phyloP scores from a whole-genome alignment of 805 yeast genomes.

The Cyberlindnera petersonii region DNA sequence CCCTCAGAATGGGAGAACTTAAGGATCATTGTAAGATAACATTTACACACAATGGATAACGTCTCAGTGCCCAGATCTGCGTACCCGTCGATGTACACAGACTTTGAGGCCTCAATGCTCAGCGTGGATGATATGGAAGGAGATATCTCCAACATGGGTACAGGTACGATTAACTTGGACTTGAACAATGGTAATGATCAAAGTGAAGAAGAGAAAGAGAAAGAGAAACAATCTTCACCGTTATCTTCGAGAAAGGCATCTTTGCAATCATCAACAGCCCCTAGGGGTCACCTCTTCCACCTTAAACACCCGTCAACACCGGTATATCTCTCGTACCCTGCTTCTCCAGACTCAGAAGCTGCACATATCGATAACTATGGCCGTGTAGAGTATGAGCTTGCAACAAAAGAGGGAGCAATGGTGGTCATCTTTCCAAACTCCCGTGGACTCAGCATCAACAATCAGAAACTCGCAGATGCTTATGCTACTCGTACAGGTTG shows the following conservation, averaged over 20 bases:
- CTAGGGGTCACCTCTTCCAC: conserved; percentile 24
- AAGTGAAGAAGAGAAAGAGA: too few species aligned
- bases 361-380: conserved; percentile 25
- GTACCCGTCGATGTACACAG: conserved; percentile 19
- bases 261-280: conserved; percentile 12
- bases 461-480: conserved; percentile 27
- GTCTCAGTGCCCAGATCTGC: conserved; percentile 22
- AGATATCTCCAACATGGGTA: conserved; percentile 21
- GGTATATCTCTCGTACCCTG: conserved; percentile 26
- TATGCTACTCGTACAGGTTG: conserved; percentile 28
- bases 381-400: conserved; percentile 23
- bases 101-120: conserved; percentile 19
- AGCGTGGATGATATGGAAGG: conserved; percentile 25
- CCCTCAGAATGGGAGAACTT: too few species aligned
- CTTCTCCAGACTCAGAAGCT: conserved; percentile 7
- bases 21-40: too few species aligned
- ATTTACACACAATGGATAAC: conserved; percentile 6
- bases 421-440: conserved; percentile 27
- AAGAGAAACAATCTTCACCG: too few species aligned
- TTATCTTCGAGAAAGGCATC: conserved; percentile 15
- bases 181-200: too few species aligned
- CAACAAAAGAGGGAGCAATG: conserved; percentile 26
- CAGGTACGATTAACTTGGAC: conserved; percentile 4
- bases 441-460: conserved; percentile 22
- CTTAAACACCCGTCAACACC: conserved; percentile 15